These are phyloP conservation scores for Lepidium aucheri DNA, from an alignment of 345 rosid species.

Conservation along the genomic window DNA sequence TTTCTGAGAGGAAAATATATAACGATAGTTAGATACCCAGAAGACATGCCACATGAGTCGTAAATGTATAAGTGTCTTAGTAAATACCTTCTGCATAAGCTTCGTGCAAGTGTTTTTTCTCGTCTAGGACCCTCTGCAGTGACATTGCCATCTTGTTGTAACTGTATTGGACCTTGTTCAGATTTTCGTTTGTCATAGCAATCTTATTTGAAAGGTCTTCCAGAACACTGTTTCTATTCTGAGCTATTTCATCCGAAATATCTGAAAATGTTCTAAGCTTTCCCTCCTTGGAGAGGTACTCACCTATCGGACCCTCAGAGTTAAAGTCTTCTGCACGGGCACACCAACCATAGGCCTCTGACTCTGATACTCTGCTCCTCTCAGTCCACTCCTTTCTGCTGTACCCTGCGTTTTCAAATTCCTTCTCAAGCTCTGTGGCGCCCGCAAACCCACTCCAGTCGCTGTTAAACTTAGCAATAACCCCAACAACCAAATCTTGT, in stretches of 20 bases:
- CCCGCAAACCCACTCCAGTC: slow-evolving; percentile 59
- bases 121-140: slow-evolving; percentile 55
- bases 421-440: slow-evolving; percentile 58
- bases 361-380: slow-evolving; percentile 25
- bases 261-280: slow-evolving; percentile 47
- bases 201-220: slow-evolving; percentile 45
- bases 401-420: slow-evolving; percentile 38
- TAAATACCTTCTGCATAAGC: slow-evolving; percentile 64
- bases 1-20: slow-evolving; percentile 35
- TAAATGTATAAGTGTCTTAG: background rate
- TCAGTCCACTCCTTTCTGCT: slow-evolving; percentile 54
- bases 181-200: slow-evolving; percentile 54
- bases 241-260: slow-evolving; percentile 37
- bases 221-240: slow-evolving; percentile 37
- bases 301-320: slow-evolving; percentile 54
- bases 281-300: slow-evolving; percentile 54
- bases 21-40: background rate
- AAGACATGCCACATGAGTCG: background rate
- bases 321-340: slow-evolving; percentile 65
- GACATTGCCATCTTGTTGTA: slow-evolving; percentile 59
- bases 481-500: slow-evolving; percentile 31
- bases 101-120: slow-evolving; percentile 52
- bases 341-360: slow-evolving; percentile 61
- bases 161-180: slow-evolving; percentile 42
- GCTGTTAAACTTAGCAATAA: slow-evolving; percentile 44